Base-by-base conservation (phyloP, 2,329 filamentous ascomycete species). In the Ceratocystiopsis minuta region DNA sequence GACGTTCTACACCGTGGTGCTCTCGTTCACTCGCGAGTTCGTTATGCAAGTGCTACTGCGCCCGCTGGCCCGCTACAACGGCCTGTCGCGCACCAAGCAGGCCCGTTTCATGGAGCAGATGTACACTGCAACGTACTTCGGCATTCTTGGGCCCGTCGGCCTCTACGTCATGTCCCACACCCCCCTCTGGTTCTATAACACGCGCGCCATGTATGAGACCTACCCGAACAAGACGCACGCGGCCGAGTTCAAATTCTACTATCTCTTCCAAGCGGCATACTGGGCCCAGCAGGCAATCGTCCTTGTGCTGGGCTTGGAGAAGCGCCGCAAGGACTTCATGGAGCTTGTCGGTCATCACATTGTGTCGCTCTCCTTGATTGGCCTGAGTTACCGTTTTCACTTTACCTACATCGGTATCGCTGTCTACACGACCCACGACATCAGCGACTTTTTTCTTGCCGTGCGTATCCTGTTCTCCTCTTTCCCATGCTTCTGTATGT, bases 121-220 rank as follows among this genome's bases (percentile, higher is more conserved):
- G 55, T 96, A 96, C 62, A 94, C 87, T 1, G 87, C 86, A 20
- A 65, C 94, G 42, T 95, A 96, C 68, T 94, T 94, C 59, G 75
- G 61, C 37, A 57, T 90, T 44, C 77, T 92, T 44, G 85, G 85
- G 2, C 86, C 86, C 2, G 78, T 78, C 43, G 87, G 87, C 42
- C 60, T 95, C 53, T 95, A 80, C 57, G 82, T 95, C 57, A 95
- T 96, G 87, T 80, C 72, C 54, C 70, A 73, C 48, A 88, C 84
- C n/a, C 79, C 86, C 9, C 76, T 95, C 36, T 95, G 86, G 88
- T 95, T 93, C 60, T 95, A 93, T 70, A 87, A 92, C 63, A 90
- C 83, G 2, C 67, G 65, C 24, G 84, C 76, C 58, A 93, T 95
- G 83, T 95, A 92, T 60, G 83, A 88, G 59, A 68, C 66, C 16